Evolutionary conservation across 371 early-diverging fungal genomes (phyloP), one percentile per base, ranked within the genome.

Genomic region (Haplosporangium sp.): DNA sequence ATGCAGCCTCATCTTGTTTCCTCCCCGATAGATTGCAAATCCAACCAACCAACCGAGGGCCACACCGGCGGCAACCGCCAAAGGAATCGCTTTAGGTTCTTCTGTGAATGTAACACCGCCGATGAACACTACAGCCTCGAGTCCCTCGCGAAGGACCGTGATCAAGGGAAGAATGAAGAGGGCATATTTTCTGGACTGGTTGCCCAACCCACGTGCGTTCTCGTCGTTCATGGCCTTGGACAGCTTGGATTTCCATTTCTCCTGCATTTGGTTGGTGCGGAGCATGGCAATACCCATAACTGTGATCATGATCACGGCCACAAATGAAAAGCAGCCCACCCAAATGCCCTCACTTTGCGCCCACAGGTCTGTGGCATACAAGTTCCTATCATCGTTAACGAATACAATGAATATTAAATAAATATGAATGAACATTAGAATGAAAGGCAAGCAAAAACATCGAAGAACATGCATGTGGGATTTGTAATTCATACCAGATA

Each of bases 41-140:
- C 96, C 96, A 52, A 95, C 75, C 10, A 87, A 9, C 53, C 67
- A 50, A 41, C 95, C 96, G 51, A 87, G 75, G 4, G 90, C 20
- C 42, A 93, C 64, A 6, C 95, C 96, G 42, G 81, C 81, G 18
- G 93, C 77, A 42, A 88, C 91, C 12, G 96, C 91, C 46, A 94
- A 77, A 14, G 96, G 96, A 62, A 95, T 90, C 1, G 93, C 85
- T 37, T 84, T 84, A 4, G 90, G 87, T 16, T 84, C 74, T 37
- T 90, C 89, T 47, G 86, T 81, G 38, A 94, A 80, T 0, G 92
- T 87, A 7, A 95, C 93, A 48, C 95, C 95, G 62, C 90, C 94
- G 54, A 94, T 87, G 77, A 95, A 93, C 1, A 95, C 88, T 6
- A 95, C 86, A 16, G 92, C 88, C 79, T 93, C 94, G 40, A 95